Conservation (phyloP, 148 eudicot genomes). For the Spergularia bocconei region DNA sequence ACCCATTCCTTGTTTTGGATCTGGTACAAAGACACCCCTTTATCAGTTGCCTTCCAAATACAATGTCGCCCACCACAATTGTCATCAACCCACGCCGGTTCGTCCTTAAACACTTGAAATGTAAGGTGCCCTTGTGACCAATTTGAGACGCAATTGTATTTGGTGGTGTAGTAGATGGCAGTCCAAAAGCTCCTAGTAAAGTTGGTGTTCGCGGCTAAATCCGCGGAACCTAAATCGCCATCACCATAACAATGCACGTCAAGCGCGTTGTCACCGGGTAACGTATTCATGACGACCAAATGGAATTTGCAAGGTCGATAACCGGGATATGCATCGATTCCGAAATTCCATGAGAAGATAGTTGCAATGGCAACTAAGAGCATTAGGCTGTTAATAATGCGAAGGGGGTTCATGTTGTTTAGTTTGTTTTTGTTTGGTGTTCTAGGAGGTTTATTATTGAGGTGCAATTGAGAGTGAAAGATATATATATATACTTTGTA, state of each 20-base stretch:
- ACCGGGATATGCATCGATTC: slow-evolving; percentile 11
- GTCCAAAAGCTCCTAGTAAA: slow-evolving; percentile 3
- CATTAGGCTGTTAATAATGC: background rate
- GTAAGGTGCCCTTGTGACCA: slow-evolving; percentile 11
- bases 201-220: slow-evolving; percentile 14
- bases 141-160: slow-evolving; percentile 6
- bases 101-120: slow-evolving; percentile 18
- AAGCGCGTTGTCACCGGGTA: slow-evolving; percentile 5
- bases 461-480: no score
- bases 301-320: background rate
- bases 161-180: background rate
- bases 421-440: background rate
- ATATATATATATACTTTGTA: no score
- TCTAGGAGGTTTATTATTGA: no score
- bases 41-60: slow-evolving; percentile 23
- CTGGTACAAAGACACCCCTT: slow-evolving; percentile 20
- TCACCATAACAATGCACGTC: slow-evolving; percentile 11
- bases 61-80: slow-evolving; percentile 36
- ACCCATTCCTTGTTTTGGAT: slow-evolving; percentile 4
- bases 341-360: background rate
- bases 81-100: background rate
- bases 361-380: background rate
- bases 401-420: slow-evolving; percentile 2
- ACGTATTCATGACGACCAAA: background rate
- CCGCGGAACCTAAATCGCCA: background rate